Base-by-base conservation (phyloP, 2,329 filamentous ascomycete genomes). In the Metarhizium guizhouense region DNA sequence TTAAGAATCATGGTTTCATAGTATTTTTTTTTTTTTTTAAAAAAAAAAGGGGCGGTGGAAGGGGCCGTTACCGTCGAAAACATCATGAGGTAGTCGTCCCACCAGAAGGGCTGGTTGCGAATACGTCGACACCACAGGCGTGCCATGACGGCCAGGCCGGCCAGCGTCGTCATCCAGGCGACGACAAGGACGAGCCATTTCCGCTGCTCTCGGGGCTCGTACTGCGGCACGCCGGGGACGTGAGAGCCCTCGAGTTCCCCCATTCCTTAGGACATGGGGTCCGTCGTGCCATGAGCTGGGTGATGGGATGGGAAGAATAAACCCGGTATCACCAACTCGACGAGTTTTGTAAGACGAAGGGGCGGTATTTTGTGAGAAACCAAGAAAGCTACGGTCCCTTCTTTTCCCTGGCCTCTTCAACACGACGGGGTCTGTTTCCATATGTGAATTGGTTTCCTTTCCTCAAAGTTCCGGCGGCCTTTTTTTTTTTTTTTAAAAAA, bases 61-160 rank as follows among this genome's bases (percentile, higher is more conserved):
- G 29, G 29, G 14, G 30, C 2, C 7, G 30, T 29, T 42, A 77
- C 74, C 72, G 73, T 70, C 11, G 75, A 76, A 55, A 72, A 76
- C 2, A 76, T 59, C 51, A 77, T 73, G 65, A 76, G 69, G 60
- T 68, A 76, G 61, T 78, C 75, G 65, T 78, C 75, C 75, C 74
- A 76, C 74, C 74, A 76, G 7, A 77, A 59, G 53, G 63, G 57
- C 52, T 75, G 74, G 11, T 63, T 67, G 52, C 71, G 72, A 51
- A 75, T 61, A 49, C 66, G 66, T 7, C 74, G 70, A 55, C 72
- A 71, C 20, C 70, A 42, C 6, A 77, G 50, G 5, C 75, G 68
- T 29, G 76, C 63, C n/a, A 53, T 61, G 7, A 77, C 70, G 6
- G 66, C 60, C 2, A 70, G 25, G 4, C 70, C 59, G 2, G 74